Evolutionary conservation across 2,329 filamentous ascomycete genomes (phyloP).

Genomic region (Talaromyces islandicus): DNA sequence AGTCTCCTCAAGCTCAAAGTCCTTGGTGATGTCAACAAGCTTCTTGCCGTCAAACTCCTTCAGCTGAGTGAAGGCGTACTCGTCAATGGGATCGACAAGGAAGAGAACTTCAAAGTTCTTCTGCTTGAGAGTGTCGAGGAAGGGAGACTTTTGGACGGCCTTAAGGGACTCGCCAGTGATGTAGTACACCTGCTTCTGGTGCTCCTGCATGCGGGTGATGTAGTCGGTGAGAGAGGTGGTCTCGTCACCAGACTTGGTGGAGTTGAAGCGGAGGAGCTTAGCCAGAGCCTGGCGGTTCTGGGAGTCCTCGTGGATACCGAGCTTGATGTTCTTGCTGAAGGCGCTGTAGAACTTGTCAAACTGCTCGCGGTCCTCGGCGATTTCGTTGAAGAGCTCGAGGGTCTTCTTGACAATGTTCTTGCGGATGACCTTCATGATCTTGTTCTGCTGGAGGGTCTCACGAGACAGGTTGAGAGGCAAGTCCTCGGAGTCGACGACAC

Average conservation of each 20-base stretch:
- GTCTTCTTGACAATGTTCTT: constrained; percentile 99
- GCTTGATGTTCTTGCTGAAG: constrained; percentile 99
- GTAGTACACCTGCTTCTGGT: constrained; percentile 99
- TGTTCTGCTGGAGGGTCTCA: constrained; percentile 99
- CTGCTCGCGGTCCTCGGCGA: constrained; percentile 98
- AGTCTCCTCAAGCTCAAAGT: constrained; percentile 99
- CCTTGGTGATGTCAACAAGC: constrained; percentile 99
- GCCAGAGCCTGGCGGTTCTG: constrained; percentile 91
- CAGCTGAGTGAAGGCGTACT: constrained; percentile 99
- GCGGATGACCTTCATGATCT: constrained; percentile 99
- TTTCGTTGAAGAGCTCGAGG: constrained; percentile 98
- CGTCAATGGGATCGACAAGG: constrained; percentile 98
- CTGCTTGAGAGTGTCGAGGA: constrained; percentile 96
- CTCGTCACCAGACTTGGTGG: constrained; percentile 98
- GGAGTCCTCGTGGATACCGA: constrained; percentile 98
- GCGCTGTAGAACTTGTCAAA: constrained; percentile 99
- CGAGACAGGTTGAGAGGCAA: constrained; percentile 98
- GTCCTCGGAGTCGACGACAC: constrained; percentile 99
- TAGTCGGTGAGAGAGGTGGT: constrained; percentile 93
- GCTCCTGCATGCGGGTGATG: constrained; percentile 97
- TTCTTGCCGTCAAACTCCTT: constrained; percentile 99
- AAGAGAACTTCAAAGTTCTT: constrained; percentile 99
- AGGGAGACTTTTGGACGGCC: constrained; percentile 95
- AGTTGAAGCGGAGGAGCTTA: constrained; percentile 98
- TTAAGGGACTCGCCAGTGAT: constrained; percentile 99